Base-by-base conservation (phyloP, 306 rosid genomes). In the Dalbergia cultrata region DNA sequence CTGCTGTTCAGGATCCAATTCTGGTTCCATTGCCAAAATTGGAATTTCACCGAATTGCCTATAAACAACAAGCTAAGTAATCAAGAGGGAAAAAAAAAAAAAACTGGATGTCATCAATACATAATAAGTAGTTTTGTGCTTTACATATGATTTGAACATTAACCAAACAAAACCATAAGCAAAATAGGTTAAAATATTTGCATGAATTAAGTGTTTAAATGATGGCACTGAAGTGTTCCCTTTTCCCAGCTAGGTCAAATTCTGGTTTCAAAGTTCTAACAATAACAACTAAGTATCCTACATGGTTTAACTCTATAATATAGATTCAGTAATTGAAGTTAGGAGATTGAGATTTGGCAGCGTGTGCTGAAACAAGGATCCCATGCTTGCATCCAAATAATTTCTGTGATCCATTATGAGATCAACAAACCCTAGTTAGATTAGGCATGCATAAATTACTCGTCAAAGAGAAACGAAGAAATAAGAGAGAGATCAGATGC, bases 11-110 rank as follows among this genome's bases (percentile, higher is more conserved):
- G 82, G 72, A 63, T 86, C 96, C 67, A 80, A 80, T 64, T 79
- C 87, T 57, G 73, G 76, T 89, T 87, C 94, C 98, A 95, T 95
- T 63, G 67, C 81, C 78, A 62, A 82, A 74, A 43, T 59, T 26
- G 53, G 70, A 65, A 87, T 31, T 39, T 81, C 35, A 79, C 79
- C 45, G 56, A 75, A 60, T 77, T 43, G 52, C 75, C 78, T 79
- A 41, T 2, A 76, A 34, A 75, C 54, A 57, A 50, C 14, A 85
- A 68, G 63, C 34, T 43, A 83, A 68, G 58, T 22, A 50, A 68
- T 61, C 3, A 37, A 1, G 31, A 26, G 31, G 2, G 31, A 26
- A 26, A 1, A 26, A 26, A 26, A 26, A 26, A 26, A n/a, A 70
- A 33, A 84, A 68, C 50, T 8, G 50, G 81, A 74, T 68, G 33